A percentile compares a stretch with the other conserved stretches of the same genome.
Evolutionary conservation across 768 basidiomycete species (phyloP).

Genomic region (Amanita jacksonii): DNA sequence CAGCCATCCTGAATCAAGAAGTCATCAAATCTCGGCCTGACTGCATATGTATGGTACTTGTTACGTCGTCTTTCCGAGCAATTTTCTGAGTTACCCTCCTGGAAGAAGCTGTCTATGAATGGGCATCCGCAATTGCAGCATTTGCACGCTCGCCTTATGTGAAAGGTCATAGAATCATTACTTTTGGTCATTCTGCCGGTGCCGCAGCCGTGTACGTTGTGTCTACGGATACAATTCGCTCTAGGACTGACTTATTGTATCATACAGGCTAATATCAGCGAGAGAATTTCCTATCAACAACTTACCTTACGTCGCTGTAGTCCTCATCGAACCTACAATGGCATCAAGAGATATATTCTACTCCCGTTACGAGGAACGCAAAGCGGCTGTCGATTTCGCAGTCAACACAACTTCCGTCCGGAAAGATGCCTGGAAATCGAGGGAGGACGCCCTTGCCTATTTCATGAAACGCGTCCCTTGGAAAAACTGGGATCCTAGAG

Average conservation of each 20-base stretch:
- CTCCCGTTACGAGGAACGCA: conserved; percentile 25
- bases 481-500: conserved; percentile 35
- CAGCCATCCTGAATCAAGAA: conserved; percentile 32
- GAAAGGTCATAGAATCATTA: conserved; percentile 11
- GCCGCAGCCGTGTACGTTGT: conserved; percentile 14
- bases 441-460: conserved; percentile 31
- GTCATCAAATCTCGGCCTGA: conserved; percentile 21
- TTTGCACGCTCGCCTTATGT: conserved; percentile 12
- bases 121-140: conserved; percentile 11
- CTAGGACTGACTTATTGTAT: conserved; percentile 26
- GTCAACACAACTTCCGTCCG: conserved; percentile 27
- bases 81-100: not conserved
- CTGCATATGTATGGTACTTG: conserved; percentile 24
- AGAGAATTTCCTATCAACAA: conserved; percentile 18
- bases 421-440: conserved; percentile 30
- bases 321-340: conserved; percentile 38
- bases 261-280: conserved; percentile 28
- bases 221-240: conserved; percentile 22
- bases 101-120: conserved; percentile 11
- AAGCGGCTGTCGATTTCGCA: conserved; percentile 27
- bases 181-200: conserved; percentile 15
- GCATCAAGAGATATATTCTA: conserved; percentile 29
- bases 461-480: conserved; percentile 36
- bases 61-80: conserved; percentile 31
- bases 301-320: conserved; percentile 24